Evolutionary conservation across 352 stramenopile species (phyloP).

Genomic region (Stephanocyclus meneghinianus): DNA sequence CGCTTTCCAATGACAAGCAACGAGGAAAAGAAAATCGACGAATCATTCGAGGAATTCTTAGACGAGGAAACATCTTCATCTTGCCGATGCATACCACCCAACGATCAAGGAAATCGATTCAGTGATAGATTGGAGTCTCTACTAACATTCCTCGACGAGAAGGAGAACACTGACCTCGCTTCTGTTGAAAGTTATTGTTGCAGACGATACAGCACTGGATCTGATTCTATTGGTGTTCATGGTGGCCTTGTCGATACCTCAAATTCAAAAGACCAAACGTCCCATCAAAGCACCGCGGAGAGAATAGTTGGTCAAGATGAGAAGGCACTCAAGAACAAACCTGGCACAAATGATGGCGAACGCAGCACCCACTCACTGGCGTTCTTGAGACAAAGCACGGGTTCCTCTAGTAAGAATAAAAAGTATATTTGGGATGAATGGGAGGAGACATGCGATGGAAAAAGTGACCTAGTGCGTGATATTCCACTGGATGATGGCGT

Average conservation of each 20-base stretch:
- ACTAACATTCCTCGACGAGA: slow-evolving; percentile 23
- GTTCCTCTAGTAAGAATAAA: neutral
- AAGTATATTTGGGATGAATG: slow-evolving; percentile 48
- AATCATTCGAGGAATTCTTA: neutral
- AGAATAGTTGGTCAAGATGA: slow-evolving; percentile 20
- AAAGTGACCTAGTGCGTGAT: neutral
- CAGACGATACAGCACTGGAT: neutral
- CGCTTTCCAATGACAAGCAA: slow-evolving; percentile 5
- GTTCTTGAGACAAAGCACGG: neutral
- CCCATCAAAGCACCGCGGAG: neutral
- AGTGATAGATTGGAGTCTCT: slow-evolving; percentile 29
- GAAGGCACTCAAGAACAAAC: slow-evolving; percentile 25
- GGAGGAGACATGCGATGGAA: slow-evolving; percentile 6
- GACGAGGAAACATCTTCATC: slow-evolving; percentile 1
- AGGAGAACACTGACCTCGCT: slow-evolving; percentile 5
- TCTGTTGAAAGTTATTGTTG: neutral
- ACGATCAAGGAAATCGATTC: slow-evolving; percentile 1
- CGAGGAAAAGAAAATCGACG: neutral
- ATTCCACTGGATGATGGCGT: neutral
- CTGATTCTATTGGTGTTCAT: slow-evolving; percentile 11
- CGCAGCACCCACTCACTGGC: too few species aligned
- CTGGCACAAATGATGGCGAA: neutral
- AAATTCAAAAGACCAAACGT: slow-evolving; percentile 16
- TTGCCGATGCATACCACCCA: too few species aligned
- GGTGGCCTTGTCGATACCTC: slow-evolving; percentile 31